Conservation (phyloP, 2,329 filamentous ascomycete genomes). For the Aureobasidium sp. region DNA sequence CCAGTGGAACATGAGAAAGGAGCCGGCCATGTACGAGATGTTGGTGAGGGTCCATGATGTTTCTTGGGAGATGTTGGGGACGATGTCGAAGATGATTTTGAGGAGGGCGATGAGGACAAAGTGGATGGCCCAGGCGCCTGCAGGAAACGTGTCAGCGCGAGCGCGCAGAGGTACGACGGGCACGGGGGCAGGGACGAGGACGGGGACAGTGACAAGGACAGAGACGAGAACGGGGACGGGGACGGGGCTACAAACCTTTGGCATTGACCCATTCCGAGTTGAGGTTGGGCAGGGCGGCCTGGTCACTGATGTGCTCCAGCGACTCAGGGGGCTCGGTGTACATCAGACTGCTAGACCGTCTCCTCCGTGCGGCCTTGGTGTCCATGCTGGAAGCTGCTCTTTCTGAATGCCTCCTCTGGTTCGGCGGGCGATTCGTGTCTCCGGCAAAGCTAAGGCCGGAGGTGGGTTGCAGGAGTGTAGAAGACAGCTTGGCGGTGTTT, state of each 20-base stretch:
- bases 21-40: conserved; percentile 97
- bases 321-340: conserved; percentile 96
- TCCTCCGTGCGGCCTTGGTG: conserved; percentile 47
- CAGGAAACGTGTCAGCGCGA: conserved; percentile 15
- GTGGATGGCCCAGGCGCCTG: conserved; percentile 97
- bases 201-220: too few species aligned
- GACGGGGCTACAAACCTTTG: conserved; percentile 58
- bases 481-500: conserved; percentile 94
- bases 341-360: conserved; percentile 95
- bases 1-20: conserved; percentile 99
- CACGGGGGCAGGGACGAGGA: too few species aligned
- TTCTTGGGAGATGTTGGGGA: conserved; percentile 93
- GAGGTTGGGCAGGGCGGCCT: conserved; percentile 85
- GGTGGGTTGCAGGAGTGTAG: conserved; percentile 69
- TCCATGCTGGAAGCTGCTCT: conserved; percentile 52
- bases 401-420: conserved; percentile 44
- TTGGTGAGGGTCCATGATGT: conserved; percentile 98
- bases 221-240: not conserved
- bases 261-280: conserved; percentile 99
- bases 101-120: conserved; percentile 81
- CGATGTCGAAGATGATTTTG: conserved; percentile 95
- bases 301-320: conserved; percentile 94
- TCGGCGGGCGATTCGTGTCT: conserved; percentile 62
- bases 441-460: conserved; percentile 71
- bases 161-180: too few species aligned